phyloP scores from a whole-genome alignment of 1,284 basidiomycete species.

The Boletus mariae region DNA sequence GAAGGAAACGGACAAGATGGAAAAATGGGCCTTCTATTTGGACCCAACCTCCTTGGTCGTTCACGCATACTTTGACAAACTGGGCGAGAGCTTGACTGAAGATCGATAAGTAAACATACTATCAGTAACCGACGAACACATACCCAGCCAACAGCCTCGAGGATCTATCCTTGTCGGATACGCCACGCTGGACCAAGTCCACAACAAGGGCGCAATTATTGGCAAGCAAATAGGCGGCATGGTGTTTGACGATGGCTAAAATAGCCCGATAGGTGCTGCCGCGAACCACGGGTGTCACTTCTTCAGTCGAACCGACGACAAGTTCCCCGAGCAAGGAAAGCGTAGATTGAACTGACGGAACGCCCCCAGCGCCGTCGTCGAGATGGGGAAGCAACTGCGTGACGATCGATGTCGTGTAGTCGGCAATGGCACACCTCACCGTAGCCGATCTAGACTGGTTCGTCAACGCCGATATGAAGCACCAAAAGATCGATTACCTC shows the following conservation, averaged over 20 bases:
- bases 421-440: slow-evolving; percentile 21
- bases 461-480: slow-evolving; percentile 10
- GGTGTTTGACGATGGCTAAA: slow-evolving; percentile 45
- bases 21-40: slow-evolving; percentile 45
- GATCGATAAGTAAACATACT: slow-evolving; percentile 12
- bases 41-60: slow-evolving; percentile 27
- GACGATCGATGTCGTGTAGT: slow-evolving; percentile 22
- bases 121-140: slow-evolving; percentile 20
- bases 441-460: slow-evolving; percentile 13
- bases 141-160: slow-evolving; percentile 69
- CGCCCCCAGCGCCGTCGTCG: slow-evolving; percentile 4
- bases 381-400: slow-evolving; percentile 6
- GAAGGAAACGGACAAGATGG: slow-evolving; percentile 47
- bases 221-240: slow-evolving; percentile 39
- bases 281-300: slow-evolving; percentile 46
- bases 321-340: slow-evolving; percentile 33
- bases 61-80: slow-evolving; percentile 41
- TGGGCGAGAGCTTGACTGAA: slow-evolving; percentile 48
- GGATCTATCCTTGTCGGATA: slow-evolving; percentile 53
- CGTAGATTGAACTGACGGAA: slow-evolving; percentile 26
- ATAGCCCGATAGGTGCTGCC: slow-evolving; percentile 45
- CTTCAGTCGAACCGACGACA: slow-evolving; percentile 43
- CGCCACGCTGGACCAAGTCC: slow-evolving; percentile 43
- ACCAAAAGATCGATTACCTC: slow-evolving; percentile 31
- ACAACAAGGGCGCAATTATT: slow-evolving; percentile 24